A percentile compares a stretch with the other conserved stretches of the same genome.
phyloP scores from a whole-genome alignment of 2,329 filamentous ascomycete species.

The Fusarium virguliforme region DNA sequence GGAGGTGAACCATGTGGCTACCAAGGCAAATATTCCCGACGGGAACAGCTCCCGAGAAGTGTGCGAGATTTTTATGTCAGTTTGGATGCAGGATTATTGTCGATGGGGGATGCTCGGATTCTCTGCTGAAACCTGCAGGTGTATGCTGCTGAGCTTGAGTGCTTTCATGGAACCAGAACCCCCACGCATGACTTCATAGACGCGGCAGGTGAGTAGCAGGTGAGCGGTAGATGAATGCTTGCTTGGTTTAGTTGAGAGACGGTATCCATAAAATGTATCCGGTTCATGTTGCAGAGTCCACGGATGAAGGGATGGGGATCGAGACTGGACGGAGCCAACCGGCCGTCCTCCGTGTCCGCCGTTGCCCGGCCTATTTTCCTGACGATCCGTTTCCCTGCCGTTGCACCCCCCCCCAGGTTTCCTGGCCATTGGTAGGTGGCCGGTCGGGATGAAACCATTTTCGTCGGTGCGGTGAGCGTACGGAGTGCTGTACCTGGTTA shows the following conservation, averaged over 20 bases:
- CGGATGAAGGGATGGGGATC: constrained; percentile 41
- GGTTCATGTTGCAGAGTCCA: neutral
- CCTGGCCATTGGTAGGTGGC: neutral
- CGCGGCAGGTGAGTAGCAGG: constrained; percentile 4
- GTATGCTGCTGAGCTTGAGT: neutral
- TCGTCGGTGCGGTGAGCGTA: neutral
- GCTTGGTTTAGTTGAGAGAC: neutral
- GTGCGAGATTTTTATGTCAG: constrained; percentile 3
- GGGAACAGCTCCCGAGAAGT: constrained; percentile 11
- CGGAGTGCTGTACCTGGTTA: neutral
- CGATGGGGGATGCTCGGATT: constrained; percentile 11
- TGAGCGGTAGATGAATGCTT: constrained; percentile 8
- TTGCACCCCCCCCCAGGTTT: constrained; percentile 25
- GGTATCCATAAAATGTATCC: constrained; percentile 10
- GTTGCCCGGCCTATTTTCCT: neutral
- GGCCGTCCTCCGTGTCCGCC: neutral
- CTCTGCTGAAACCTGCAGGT: neutral
- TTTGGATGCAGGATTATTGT: neutral
- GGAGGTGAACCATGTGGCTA: neutral
- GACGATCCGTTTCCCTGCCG: neutral
- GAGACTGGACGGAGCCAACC: constrained; percentile 31
- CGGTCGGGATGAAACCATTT: neutral
- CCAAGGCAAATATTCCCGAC: neutral
- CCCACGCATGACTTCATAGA: constrained; percentile 10
- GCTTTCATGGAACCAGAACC: neutral